Percentiles rank a stretch among this genome's conserved stretches.
Evolutionary conservation across 2,329 filamentous ascomycete species (phyloP).

Genomic region (Curvularia sp.): DNA sequence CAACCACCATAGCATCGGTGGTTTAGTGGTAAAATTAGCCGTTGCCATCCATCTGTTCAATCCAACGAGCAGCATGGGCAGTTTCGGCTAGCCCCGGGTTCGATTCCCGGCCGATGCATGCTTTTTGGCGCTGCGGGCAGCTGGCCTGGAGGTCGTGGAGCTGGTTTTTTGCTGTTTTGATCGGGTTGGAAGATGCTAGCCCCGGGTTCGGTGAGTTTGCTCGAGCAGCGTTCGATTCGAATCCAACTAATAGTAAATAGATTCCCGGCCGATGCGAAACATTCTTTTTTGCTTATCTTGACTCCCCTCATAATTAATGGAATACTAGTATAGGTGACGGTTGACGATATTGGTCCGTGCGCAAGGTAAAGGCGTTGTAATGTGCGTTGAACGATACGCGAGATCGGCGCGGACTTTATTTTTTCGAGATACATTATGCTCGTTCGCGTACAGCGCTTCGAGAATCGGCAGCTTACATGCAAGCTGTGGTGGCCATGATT

Average conservation of each 20-base stretch:
- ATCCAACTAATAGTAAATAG: not conserved
- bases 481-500: not conserved
- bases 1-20: not conserved
- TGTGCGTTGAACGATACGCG: not conserved
- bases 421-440: not conserved
- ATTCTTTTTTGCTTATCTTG: not conserved
- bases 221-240: too few relatives aligned
- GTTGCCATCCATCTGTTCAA: too few relatives aligned
- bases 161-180: too few relatives aligned
- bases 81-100: too few relatives aligned
- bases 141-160: too few relatives aligned
- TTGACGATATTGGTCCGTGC: not conserved
- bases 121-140: too few relatives aligned
- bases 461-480: not conserved
- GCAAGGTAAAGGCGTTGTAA: not conserved
- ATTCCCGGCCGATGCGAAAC: not conserved
- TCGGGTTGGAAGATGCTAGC: too few relatives aligned
- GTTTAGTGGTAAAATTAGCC: too few relatives aligned
- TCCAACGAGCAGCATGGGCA: too few relatives aligned
- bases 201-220: slow-evolving; percentile 18
- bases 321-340: too few relatives aligned
- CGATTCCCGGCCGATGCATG: too few relatives aligned
- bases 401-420: not conserved
- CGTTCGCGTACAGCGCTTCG: not conserved
- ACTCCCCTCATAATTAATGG: too few relatives aligned